Evolutionary conservation across 148 eudicot genomes (phyloP).

Genomic region (Nyssa sinensis): DNA sequence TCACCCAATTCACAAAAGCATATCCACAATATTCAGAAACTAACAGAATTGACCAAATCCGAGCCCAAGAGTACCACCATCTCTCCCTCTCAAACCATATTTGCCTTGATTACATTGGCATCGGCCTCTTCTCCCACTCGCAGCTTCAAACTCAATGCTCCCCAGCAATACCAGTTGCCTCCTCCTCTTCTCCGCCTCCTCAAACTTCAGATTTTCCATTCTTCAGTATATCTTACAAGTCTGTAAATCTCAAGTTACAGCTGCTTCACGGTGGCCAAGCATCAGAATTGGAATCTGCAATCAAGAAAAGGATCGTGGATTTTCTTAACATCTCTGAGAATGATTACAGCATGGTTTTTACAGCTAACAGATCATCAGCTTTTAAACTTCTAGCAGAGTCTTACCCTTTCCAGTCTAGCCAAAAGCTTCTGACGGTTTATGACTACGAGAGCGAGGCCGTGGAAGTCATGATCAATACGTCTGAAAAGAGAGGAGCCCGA

Average conservation of each 20-base stretch:
- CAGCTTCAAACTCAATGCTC: constrained; percentile 27
- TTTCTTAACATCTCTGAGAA: constrained; percentile 63
- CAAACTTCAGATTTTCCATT: constrained; percentile 53
- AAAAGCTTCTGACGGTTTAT: constrained; percentile 73
- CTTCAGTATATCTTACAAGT: constrained; percentile 58
- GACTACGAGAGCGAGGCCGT: constrained; percentile 86
- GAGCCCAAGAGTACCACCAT: constrained; percentile 66
- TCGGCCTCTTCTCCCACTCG: constrained; percentile 77
- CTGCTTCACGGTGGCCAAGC: constrained; percentile 52
- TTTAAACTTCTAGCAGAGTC: constrained; percentile 85
- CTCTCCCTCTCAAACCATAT: constrained; percentile 64
- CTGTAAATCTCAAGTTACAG: constrained; percentile 59
- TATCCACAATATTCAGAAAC: constrained; percentile 71
- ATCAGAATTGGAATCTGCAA: constrained; percentile 56
- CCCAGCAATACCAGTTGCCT: not conserved
- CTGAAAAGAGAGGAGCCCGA: constrained; percentile 75
- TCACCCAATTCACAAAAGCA: constrained; percentile 50
- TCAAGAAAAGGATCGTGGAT: constrained; percentile 64
- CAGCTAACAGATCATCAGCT: constrained; percentile 87
- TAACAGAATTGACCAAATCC: constrained; percentile 48
- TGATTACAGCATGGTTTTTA: constrained; percentile 76
- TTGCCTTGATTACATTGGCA: constrained; percentile 87
- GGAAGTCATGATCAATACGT: constrained; percentile 47
- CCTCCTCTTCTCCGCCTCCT: constrained; percentile 37
- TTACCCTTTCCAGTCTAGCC: constrained; percentile 67